A percentile compares a stretch with the other conserved stretches of the same genome.
Conservation (phyloP, 2,329 filamentous ascomycete species). For the Claviceps cyperi region DNA sequence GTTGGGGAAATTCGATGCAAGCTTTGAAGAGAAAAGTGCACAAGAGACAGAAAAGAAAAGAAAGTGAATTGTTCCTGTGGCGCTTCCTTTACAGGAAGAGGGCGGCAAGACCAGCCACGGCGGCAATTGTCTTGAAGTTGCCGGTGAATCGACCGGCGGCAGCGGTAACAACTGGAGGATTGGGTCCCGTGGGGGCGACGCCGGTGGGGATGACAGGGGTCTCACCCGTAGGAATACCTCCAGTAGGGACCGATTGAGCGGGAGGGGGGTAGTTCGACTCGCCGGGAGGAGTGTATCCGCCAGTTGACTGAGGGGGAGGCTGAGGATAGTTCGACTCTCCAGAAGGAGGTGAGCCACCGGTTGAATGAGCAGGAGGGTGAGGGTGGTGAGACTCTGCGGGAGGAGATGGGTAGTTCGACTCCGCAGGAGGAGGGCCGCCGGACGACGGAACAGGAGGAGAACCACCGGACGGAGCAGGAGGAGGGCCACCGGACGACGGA, state of each 20-base stretch:
- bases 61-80: not conserved
- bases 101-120: conserved; percentile 18
- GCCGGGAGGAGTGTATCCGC: not conserved
- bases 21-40: not conserved
- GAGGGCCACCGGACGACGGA: too few species aligned
- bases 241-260: not conserved
- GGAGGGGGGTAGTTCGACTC: not conserved
- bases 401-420: not conserved
- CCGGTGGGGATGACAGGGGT: not conserved
- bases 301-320: not conserved
- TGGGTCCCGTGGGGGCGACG: not conserved
- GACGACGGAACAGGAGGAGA: too few species aligned
- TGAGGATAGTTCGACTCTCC: not conserved
- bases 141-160: conserved; percentile 18
- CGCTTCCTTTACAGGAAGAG: conserved; percentile 10
- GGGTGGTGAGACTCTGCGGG: not conserved
- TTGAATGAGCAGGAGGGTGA: not conserved
- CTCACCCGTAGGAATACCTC: not conserved
- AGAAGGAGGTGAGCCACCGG: not conserved
- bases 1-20: not conserved
- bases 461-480: too few species aligned
- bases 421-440: not conserved
- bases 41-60: not conserved
- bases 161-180: conserved; percentile 13
- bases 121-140: conserved; percentile 16